Conservation (phyloP, 352 stramenopile species). For the Globisporangium echinulatum region DNA sequence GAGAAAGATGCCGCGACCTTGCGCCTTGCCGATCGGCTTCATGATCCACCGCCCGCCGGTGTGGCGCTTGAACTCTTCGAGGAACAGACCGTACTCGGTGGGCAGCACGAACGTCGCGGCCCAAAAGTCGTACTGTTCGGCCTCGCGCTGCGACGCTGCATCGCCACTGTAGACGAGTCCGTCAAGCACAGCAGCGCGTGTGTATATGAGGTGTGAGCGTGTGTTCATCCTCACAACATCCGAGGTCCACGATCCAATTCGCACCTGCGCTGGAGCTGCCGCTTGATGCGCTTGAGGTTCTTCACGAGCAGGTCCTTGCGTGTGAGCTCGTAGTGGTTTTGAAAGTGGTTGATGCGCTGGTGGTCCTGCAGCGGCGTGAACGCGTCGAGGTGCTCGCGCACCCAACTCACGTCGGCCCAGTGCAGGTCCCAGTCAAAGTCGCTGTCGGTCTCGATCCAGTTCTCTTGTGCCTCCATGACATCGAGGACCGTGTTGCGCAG, state of each 20-base stretch:
- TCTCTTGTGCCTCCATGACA: conserved; percentile 43
- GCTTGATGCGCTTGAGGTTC: conserved; percentile 89
- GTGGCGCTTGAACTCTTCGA: conserved; percentile 62
- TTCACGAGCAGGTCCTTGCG: conserved; percentile 87
- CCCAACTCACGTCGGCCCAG: conserved; percentile 81
- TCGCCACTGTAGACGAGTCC: conserved; percentile 20
- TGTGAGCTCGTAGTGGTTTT: conserved; percentile 91
- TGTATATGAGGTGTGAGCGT: conserved; percentile 1
- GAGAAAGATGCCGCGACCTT: conserved; percentile 81
- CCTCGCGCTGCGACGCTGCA: conserved; percentile 22
- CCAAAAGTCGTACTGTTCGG: conserved; percentile 56
- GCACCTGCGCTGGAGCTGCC: conserved; percentile 66
- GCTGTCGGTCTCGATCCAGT: conserved; percentile 71
- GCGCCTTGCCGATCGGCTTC: conserved; percentile 88
- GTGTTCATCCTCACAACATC: too few species aligned
- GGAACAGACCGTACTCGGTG: conserved; percentile 80
- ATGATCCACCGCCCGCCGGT: conserved; percentile 88
- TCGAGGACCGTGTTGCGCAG: conserved; percentile 79
- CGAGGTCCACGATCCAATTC: background rate
- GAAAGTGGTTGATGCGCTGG: conserved; percentile 88
- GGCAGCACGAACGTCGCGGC: conserved; percentile 82
- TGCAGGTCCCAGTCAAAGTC: conserved; percentile 80
- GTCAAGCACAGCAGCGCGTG: too few species aligned
- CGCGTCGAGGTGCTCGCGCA: conserved; percentile 68
- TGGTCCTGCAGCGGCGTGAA: conserved; percentile 59